These are phyloP conservation scores for Gossypium mustelinum DNA, from an alignment of 345 rosid species.

Conservation along the genomic window DNA sequence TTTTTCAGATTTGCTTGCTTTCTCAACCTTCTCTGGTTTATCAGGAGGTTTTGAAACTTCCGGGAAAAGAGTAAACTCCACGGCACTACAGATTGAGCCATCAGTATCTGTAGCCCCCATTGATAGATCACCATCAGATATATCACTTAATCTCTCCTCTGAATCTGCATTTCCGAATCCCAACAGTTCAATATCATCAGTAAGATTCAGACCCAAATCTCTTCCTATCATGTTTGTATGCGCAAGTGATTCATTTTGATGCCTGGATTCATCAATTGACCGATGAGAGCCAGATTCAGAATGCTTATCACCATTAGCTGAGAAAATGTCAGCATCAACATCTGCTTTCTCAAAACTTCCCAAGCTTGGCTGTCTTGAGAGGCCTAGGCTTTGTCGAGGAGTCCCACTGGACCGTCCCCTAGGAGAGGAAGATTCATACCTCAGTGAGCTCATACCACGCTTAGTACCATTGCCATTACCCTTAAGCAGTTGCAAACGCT, in stretches of 20 bases:
- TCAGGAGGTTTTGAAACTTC: constrained; percentile 45
- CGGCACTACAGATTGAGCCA: constrained; percentile 59
- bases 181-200: constrained; percentile 67
- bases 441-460: constrained; percentile 40
- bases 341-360: constrained; percentile 37
- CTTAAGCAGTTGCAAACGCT: constrained; percentile 49
- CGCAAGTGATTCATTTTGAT: constrained; percentile 30
- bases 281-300: constrained; percentile 74
- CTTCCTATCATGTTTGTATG: constrained; percentile 38
- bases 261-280: constrained; percentile 46
- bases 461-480: constrained; percentile 42
- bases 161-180: constrained; percentile 72
- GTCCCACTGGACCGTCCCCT: constrained; percentile 53
- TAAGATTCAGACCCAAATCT: constrained; percentile 32
- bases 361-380: constrained; percentile 36
- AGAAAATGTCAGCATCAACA: constrained; percentile 63
- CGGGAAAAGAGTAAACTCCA: constrained; percentile 80
- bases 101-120: constrained; percentile 97
- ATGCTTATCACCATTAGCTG: constrained; percentile 57
- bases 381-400: constrained; percentile 34
- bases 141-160: constrained; percentile 90
- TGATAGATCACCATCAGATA: constrained; percentile 87
- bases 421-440: constrained; percentile 61
- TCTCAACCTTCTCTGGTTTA: constrained; percentile 38
- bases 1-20: constrained; percentile 45